Conservation (phyloP, 192 early-diverging fungal genomes). For the Backusella morwellensis region DNA sequence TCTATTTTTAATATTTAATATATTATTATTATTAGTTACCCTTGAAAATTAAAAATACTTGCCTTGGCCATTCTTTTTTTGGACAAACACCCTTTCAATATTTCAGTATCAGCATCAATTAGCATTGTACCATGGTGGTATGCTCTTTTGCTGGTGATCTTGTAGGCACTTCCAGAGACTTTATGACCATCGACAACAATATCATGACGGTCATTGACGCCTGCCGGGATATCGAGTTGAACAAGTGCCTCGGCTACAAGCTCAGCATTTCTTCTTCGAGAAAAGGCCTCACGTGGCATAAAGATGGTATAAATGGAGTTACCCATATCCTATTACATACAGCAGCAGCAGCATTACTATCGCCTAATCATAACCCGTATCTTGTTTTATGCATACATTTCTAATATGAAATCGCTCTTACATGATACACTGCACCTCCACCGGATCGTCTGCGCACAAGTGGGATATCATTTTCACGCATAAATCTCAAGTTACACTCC, state of each 20-base stretch:
- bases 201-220: conserved; percentile 87
- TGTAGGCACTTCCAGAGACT: conserved; percentile 94
- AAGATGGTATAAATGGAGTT: conserved; percentile 95
- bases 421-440: conserved; percentile 95
- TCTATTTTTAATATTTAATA: conserved; percentile 24
- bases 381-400: not conserved
- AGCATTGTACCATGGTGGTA: conserved; percentile 99
- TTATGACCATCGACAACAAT: conserved; percentile 83
- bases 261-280: conserved; percentile 69
- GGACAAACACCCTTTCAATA: conserved; percentile 32
- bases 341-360: not conserved
- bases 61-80: conserved; percentile 28
- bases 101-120: conserved; percentile 79
- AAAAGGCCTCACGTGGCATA: conserved; percentile 86
- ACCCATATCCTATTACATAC: conserved; percentile 71
- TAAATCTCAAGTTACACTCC: conserved; percentile 79
- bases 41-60: not conserved
- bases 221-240: conserved; percentile 74
- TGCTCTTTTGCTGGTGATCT: conserved; percentile 75
- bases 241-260: conserved; percentile 75
- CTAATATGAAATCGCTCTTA: conserved; percentile 26
- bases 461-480: conserved; percentile 67
- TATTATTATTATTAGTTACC: not conserved
- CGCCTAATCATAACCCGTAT: not conserved
- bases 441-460: conserved; percentile 88